Evolutionary conservation across 2,329 filamentous ascomycete genomes (phyloP), one percentile per base, ranked within the genome.

Genomic region (Aspergillus sergii): DNA sequence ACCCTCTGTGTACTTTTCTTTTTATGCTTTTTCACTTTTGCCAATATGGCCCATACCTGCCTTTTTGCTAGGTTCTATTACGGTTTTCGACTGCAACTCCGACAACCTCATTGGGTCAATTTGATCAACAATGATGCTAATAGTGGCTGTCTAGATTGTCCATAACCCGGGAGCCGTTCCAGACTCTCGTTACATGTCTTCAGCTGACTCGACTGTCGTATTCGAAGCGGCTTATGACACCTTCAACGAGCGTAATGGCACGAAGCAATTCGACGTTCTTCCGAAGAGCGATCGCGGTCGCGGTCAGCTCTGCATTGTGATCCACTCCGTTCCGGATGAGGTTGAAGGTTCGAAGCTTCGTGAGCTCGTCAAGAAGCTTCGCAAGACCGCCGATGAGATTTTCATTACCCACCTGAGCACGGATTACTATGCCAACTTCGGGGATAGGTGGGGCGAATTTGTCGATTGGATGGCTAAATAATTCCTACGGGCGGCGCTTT

Each of bases 81-180:
- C 16, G 14, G 28, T 32, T 30, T 32, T 28, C 32, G 8, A 30
- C 48, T 30, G 5, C 48, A 51, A 32, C 6, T 9, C 16, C 19
- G 26, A 51, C 46, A 45, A 36, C 32, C 16, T 26, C 23, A 59
- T 63, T 61, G 59, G 51, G n/a, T 45, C 12, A 28, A n/a, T 45
- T 65, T 28, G 41, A 16, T 45, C n/a, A 34, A n/a, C 51, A 64
- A 26, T 55, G 64, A 51, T 72, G 70, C 67, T 72, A 19, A 57
- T 64, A 26, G 51, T 60, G 54, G 62, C 70, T 10, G 55, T 41
- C 2, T 60, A 80, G 75, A 70, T 82, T 53, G 75, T 82, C 39
- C 80, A 82, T 69, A 84, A 83, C 64, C 82, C 81, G 5, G 82
- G 82, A 28, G 75, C 77, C 7, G 73, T 82, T 16, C 78, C 80